Evolutionary conservation across 2,329 filamentous ascomycete genomes (phyloP).

Genomic region (Escovopsis weberi): DNA sequence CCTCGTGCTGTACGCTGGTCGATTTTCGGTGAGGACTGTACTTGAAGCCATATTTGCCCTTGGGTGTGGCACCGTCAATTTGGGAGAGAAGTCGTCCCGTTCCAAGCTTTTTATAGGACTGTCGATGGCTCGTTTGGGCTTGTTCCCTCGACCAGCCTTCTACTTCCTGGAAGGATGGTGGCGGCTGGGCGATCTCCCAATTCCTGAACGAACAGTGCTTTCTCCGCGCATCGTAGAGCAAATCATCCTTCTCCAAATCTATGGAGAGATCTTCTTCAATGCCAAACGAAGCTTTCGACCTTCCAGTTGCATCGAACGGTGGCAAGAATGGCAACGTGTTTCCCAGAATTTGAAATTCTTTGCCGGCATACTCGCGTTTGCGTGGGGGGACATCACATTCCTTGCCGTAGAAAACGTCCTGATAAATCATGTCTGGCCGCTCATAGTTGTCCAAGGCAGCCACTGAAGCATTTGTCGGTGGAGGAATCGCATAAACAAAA

Average conservation of each 20-base stretch:
- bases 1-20: constrained; percentile 67
- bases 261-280: constrained; percentile 29
- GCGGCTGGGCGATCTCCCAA: constrained; percentile 63
- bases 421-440: constrained; percentile 59
- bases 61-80: constrained; percentile 78
- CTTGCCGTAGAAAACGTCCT: constrained; percentile 72
- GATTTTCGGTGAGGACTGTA: constrained; percentile 65
- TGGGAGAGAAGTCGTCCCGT: constrained; percentile 48
- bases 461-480: constrained; percentile 11
- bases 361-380: constrained; percentile 70
- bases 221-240: constrained; percentile 31
- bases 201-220: constrained; percentile 37
- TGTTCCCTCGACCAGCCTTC: constrained; percentile 38
- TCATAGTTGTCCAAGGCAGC: constrained; percentile 11
- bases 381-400: constrained; percentile 70
- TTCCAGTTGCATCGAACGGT: constrained; percentile 52
- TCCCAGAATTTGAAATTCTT: constrained; percentile 66
- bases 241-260: constrained; percentile 37
- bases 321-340: constrained; percentile 67
- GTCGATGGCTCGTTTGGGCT: neutral
- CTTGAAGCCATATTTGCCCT: constrained; percentile 68
- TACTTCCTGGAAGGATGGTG: constrained; percentile 60
- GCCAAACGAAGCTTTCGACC: constrained; percentile 39
- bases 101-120: too few relatives aligned
- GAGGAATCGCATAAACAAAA: constrained; percentile 15